Conservation (phyloP, 176 grass and related monocot genomes). For the Zea luxurians region DNA sequence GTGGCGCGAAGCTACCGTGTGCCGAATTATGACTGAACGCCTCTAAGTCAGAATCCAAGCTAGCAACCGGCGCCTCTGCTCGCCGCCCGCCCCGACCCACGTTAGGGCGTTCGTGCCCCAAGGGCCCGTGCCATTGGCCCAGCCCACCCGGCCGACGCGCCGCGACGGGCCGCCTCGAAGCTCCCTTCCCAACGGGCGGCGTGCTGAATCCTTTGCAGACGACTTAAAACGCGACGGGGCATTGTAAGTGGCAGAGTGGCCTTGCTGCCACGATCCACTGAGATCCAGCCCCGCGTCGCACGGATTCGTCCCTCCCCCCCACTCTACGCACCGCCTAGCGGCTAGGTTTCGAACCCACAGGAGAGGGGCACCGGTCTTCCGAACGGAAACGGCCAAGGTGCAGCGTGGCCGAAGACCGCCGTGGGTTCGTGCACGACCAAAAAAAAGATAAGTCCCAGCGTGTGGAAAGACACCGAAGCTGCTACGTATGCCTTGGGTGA, state of each 20-base stretch:
- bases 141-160: neutral
- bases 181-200: constrained; percentile 38
- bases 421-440: no score
- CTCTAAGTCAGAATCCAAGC: constrained; percentile 60
- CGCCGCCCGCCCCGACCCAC: constrained; percentile 22
- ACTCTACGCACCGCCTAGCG: no score
- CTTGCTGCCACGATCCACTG: constrained; percentile 68
- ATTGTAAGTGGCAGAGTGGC: constrained; percentile 68
- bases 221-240: constrained; percentile 57
- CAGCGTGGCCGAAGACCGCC: no score
- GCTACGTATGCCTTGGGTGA: no score
- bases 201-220: constrained; percentile 60
- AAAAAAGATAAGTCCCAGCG: no score
- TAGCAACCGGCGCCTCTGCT: constrained; percentile 43
- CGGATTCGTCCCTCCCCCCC: constrained; percentile 20
- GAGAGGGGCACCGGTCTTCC: no score
- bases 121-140: neutral
- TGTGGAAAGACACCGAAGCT: no score
- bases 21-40: constrained; percentile 55
- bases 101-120: constrained; percentile 11
- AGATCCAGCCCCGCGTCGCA: constrained; percentile 46
- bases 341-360: no score
- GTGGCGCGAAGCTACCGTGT: constrained; percentile 57
- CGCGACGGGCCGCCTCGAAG: constrained; percentile 13
- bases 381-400: no score